A percentile compares a stretch with the other conserved stretches of the same genome.
These are phyloP conservation scores for Fibroporia radiculosa DNA, from an alignment of 768 basidiomycete species.

Conservation along the genomic window DNA sequence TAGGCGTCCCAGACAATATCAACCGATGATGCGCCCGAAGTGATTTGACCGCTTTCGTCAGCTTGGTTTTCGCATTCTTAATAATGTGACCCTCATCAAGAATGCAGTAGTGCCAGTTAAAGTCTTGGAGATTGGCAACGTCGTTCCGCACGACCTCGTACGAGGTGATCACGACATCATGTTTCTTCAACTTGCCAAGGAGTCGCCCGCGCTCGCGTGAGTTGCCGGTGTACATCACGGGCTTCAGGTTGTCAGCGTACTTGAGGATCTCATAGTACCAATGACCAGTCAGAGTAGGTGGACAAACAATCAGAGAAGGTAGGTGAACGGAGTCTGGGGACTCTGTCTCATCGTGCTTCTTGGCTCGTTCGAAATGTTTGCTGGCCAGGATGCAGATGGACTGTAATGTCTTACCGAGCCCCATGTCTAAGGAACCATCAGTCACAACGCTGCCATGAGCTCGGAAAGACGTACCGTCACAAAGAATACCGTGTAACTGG, in stretches of 20 bases:
- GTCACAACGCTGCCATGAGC: neutral
- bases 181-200: constrained; percentile 52
- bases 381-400: constrained; percentile 95
- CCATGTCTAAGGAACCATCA: constrained; percentile 70
- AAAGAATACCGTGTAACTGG: constrained; percentile 94
- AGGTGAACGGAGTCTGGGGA: constrained; percentile 77
- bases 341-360: constrained; percentile 54
- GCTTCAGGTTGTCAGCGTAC: constrained; percentile 77
- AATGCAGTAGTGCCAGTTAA: constrained; percentile 92
- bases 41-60: constrained; percentile 92
- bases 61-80: constrained; percentile 97
- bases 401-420: constrained; percentile 95
- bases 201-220: constrained; percentile 72
- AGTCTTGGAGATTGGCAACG: constrained; percentile 59
- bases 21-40: constrained; percentile 88
- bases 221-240: constrained; percentile 85
- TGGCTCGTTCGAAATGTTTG: constrained; percentile 83
- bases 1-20: constrained; percentile 94
- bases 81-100: constrained; percentile 98
- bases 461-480: constrained; percentile 66
- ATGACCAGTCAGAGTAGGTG: constrained; percentile 95
- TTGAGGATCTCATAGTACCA: constrained; percentile 98
- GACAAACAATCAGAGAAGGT: constrained; percentile 92
- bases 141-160: constrained; percentile 98
- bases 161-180: constrained; percentile 93